phyloP scores from a whole-genome alignment of 192 early-diverging fungal species.

The Thamnidium elegans region DNA sequence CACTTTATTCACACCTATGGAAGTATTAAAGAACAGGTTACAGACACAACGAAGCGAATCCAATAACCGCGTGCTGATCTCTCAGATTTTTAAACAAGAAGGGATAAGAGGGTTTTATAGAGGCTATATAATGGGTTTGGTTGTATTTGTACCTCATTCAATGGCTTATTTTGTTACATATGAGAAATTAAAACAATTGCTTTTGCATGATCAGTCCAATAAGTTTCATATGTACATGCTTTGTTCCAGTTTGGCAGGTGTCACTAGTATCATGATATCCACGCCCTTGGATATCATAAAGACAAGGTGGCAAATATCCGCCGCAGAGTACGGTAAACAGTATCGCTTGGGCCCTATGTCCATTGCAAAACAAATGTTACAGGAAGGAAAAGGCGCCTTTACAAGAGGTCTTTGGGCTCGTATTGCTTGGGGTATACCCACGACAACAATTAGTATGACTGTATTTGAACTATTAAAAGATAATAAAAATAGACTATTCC shows the following conservation, averaged over 20 bases:
- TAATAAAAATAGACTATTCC: neutral
- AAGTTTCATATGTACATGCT: constrained; percentile 42
- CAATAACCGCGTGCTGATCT: neutral
- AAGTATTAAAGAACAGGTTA: constrained; percentile 73
- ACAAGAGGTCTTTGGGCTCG: constrained; percentile 64
- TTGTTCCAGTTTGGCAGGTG: constrained; percentile 58
- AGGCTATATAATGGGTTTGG: constrained; percentile 70
- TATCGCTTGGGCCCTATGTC: constrained; percentile 33
- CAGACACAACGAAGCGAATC: constrained; percentile 43
- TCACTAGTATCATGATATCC: constrained; percentile 56
- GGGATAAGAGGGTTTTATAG: constrained; percentile 67
- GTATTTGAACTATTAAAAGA: constrained; percentile 53
- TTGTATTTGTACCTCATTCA: constrained; percentile 76
- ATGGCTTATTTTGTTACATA: constrained; percentile 68
- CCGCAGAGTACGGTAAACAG: constrained; percentile 21
- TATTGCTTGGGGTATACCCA: constrained; percentile 67
- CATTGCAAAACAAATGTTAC: constrained; percentile 47
- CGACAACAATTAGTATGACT: constrained; percentile 68
- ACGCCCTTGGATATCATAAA: constrained; percentile 78
- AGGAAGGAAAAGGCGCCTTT: constrained; percentile 65
- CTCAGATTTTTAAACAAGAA: constrained; percentile 49
- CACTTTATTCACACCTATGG: constrained; percentile 83
- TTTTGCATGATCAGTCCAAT: neutral
- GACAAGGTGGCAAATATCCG: constrained; percentile 71
- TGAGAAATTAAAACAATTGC: constrained; percentile 50